These are phyloP conservation scores for Schwanniomyces vanrijiae DNA, from an alignment of 805 yeast genomes.

Conservation along the genomic window DNA sequence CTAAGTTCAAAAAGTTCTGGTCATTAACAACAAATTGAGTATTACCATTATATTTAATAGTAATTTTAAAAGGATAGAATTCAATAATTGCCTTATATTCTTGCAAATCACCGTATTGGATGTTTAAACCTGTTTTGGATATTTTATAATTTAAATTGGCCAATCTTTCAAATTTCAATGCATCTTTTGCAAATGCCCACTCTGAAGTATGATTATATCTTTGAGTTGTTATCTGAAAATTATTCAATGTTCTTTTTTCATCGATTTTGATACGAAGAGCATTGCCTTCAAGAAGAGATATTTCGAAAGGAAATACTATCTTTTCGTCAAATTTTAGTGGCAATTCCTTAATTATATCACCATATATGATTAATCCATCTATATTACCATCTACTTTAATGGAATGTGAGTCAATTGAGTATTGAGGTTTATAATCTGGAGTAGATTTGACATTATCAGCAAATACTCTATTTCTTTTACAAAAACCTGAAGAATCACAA, in stretches of 20 bases:
- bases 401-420: conserved; percentile 22
- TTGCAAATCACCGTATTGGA: conserved; percentile 36
- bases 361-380: conserved; percentile 37
- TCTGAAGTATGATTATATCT: conserved; percentile 61
- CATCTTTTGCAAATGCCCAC: conserved; percentile 51
- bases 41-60: conserved; percentile 44
- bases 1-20: conserved; percentile 70
- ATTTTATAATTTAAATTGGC: not conserved
- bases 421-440: conserved; percentile 15
- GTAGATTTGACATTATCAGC: conserved; percentile 33
- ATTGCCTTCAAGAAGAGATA: conserved; percentile 57
- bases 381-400: conserved; percentile 7
- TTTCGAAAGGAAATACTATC: conserved; percentile 53
- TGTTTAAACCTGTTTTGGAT: conserved; percentile 6
- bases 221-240: conserved; percentile 28
- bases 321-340: conserved; percentile 11
- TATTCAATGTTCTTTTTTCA: conserved; percentile 50
- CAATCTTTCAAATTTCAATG: conserved; percentile 2
- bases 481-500: conserved; percentile 82
- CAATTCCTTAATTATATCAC: conserved; percentile 44
- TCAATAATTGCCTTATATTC: conserved; percentile 45
- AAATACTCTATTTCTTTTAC: conserved; percentile 73
- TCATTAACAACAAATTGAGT: conserved; percentile 65
- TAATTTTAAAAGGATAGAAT: conserved; percentile 50
- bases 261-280: conserved; percentile 64